These are phyloP conservation scores for Trichophyton equinum DNA, from an alignment of 2,329 filamentous ascomycete genomes.

Conservation along the genomic window DNA sequence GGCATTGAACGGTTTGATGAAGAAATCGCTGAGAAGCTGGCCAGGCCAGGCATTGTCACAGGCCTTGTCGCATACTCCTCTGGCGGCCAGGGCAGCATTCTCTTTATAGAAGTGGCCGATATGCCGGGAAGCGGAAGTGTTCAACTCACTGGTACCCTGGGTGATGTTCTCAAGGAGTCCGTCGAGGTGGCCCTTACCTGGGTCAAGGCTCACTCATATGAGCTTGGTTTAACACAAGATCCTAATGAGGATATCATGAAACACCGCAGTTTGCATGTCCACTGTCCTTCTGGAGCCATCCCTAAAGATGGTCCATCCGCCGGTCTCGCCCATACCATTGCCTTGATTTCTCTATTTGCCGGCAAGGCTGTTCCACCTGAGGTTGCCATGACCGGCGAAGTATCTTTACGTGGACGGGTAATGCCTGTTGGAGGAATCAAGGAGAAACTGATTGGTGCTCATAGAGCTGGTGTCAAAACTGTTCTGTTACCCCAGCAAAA, in stretches of 20 bases:
- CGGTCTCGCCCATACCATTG: conserved; percentile 86
- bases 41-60: conserved; percentile 81
- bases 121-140: conserved; percentile 90
- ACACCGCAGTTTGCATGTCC: conserved; percentile 83
- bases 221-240: conserved; percentile 69
- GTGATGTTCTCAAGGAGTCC: conserved; percentile 91
- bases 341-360: conserved; percentile 78
- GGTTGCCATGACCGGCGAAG: conserved; percentile 82
- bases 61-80: conserved; percentile 90
- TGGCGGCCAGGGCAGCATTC: conserved; percentile 84
- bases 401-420: conserved; percentile 73
- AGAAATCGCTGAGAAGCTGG: conserved; percentile 77
- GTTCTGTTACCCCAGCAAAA: conserved; percentile 82
- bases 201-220: conserved; percentile 93
- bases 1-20: conserved; percentile 91
- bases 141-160: conserved; percentile 90
- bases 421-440: conserved; percentile 96
- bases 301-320: conserved; percentile 81
- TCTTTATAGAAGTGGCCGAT: conserved; percentile 96
- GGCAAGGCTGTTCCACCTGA: conserved; percentile 77
- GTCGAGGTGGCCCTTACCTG: conserved; percentile 93
- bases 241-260: conserved; percentile 91
- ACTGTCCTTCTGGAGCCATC: conserved; percentile 88
- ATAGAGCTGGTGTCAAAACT: conserved; percentile 86
- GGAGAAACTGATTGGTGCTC: conserved; percentile 91